Conservation (phyloP, 1,284 basidiomycete species). For the Puccinia horiana region DNA sequence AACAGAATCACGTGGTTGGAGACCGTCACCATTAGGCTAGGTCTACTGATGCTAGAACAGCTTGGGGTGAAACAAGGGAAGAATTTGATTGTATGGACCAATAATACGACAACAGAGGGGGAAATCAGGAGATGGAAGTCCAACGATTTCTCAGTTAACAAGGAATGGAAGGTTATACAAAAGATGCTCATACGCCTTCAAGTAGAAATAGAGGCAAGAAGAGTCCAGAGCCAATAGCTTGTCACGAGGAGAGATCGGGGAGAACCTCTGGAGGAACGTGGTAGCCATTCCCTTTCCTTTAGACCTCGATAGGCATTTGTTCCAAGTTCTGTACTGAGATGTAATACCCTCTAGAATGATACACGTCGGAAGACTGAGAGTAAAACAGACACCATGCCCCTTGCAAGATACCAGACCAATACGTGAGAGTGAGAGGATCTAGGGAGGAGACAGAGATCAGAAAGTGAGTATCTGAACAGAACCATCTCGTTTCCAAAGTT, state of each 20-base stretch:
- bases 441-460: no score
- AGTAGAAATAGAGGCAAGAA: neutral
- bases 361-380: no score
- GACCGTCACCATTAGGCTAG: neutral
- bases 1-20: neutral
- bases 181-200: neutral
- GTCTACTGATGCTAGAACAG: neutral
- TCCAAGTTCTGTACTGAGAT: neutral
- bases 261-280: neutral
- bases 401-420: no score
- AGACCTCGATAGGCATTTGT: neutral
- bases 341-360: no score
- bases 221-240: neutral
- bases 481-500: no score
- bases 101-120: no score
- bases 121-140: neutral
- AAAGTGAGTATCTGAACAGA: no score
- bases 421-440: no score
- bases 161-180: slow-evolving; percentile 20
- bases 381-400: no score
- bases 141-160: neutral
- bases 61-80: neutral
- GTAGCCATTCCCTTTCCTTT: neutral
- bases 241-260: neutral
- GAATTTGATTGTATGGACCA: neutral